Conservation (phyloP, 1,284 basidiomycete species). For the Ceratobasidium papillatum region DNA sequence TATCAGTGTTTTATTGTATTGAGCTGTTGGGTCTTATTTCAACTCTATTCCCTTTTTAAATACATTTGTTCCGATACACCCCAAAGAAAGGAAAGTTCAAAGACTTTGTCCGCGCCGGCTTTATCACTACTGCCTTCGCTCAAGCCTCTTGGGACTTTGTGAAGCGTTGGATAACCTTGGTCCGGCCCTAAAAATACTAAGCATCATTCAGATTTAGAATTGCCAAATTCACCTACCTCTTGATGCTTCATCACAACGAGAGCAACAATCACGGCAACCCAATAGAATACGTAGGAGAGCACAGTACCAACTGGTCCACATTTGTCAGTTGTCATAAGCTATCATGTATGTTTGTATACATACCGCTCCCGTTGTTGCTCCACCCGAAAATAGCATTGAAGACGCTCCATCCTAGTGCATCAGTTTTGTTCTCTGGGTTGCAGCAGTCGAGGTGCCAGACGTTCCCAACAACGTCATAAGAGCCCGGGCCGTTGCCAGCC, state of each 20-base stretch:
- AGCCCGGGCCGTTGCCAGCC: slow-evolving; percentile 81
- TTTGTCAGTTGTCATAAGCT: not conserved
- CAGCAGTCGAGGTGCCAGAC: slow-evolving; percentile 54
- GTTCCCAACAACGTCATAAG: slow-evolving; percentile 58
- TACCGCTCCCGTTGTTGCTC: slow-evolving; percentile 53
- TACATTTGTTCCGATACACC: not conserved
- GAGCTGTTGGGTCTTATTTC: not conserved
- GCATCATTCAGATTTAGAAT: not conserved
- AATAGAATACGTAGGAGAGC: slow-evolving; percentile 57
- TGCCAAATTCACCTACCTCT: not conserved
- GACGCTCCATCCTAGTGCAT: slow-evolving; percentile 49
- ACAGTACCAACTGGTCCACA: slow-evolving; percentile 52
- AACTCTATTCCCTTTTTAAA: not conserved
- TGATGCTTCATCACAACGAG: slow-evolving; percentile 48
- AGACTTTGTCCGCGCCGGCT: not conserved
- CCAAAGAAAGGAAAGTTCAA: not conserved
- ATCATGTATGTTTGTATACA: not conserved
- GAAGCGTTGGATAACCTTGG: slow-evolving; percentile 2
- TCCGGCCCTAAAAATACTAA: not conserved
- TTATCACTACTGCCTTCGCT: not conserved
- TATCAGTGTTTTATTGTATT: not conserved
- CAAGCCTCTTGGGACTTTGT: slow-evolving; percentile 7
- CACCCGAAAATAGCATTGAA: slow-evolving; percentile 52
- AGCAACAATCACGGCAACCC: slow-evolving; percentile 55
- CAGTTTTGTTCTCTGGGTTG: slow-evolving; percentile 55